Evolutionary conservation across 371 early-diverging fungal genomes (phyloP), one percentile per base, ranked within the genome.

Genomic region (Apophysomyces elegans): DNA sequence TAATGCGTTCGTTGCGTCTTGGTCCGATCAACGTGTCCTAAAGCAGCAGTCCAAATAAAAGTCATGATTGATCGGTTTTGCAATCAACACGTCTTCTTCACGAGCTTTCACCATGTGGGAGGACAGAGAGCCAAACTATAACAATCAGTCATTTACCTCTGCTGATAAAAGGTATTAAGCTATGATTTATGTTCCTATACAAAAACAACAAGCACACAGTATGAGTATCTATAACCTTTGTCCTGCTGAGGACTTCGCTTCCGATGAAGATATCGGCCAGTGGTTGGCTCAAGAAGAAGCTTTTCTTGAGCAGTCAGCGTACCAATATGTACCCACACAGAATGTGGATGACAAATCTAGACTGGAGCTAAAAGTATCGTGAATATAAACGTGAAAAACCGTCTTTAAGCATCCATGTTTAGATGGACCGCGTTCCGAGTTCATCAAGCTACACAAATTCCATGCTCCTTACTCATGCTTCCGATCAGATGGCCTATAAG

Each of bases 271-370:
- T 61, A 69, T 72, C 26, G 59, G 61, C 58, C 64, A 63, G 26
- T 78, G 78, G 78, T 38, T 78, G 37, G 78, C 69, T 11, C 45
- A 70, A 35, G 78, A 78, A 64, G 76, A 78, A 46, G 75, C 67
- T 4, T 4, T 73, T 11, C 41, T 73, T 36, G 61, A 67, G 4
- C 43, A 63, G 12, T 1, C 44, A 44, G 32, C 32, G 32, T 26
- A 6, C 18, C 60, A 41, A 16, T 5, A 38, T 43, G 44, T 32
- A 6, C 38, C 32, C 11, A 6, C 21, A 11, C n/a, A n/a, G 12
- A 14, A 59, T 7, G 47, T 41, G n/a, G 44, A 57, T 37, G 6
- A 14, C 3, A 12, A 2, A 32, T 9, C 62, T n/a, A 26, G 1
- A 3, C 26, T 11, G 13, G 1, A 0, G 21, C 46, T 8, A 26